Evolutionary conservation across 1,139 yeast genomes (phyloP).

Genomic region (Lodderomyces theae): DNA sequence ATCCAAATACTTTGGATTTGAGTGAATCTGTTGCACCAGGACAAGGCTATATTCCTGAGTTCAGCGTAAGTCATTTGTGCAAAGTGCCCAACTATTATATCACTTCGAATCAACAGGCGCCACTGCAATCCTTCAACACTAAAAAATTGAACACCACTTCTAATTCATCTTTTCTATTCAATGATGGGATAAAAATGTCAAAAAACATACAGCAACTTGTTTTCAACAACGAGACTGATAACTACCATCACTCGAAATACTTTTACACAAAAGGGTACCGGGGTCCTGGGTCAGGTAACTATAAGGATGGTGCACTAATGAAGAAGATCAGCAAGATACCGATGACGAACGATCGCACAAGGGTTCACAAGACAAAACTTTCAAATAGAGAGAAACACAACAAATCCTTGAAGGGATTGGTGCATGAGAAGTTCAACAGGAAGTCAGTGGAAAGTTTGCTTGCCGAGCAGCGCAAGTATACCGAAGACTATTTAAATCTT

Average conservation of each 20-base stretch:
- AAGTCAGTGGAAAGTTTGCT: constrained; percentile 31
- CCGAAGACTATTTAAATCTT: constrained; percentile 39
- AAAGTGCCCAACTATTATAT: constrained; percentile 45
- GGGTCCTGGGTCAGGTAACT: constrained; percentile 49
- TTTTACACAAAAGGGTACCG: constrained; percentile 41
- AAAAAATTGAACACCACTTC: constrained; percentile 21
- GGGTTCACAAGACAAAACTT: constrained; percentile 17
- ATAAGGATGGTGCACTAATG: constrained; percentile 45
- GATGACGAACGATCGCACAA: constrained; percentile 17
- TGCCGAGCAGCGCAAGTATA: constrained; percentile 28
- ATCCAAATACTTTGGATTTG: constrained; percentile 41
- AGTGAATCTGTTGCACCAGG: constrained; percentile 44
- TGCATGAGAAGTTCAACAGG: constrained; percentile 35
- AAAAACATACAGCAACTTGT: constrained; percentile 38
- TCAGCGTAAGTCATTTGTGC: constrained; percentile 40
- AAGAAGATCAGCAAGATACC: constrained; percentile 39
- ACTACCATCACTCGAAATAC: constrained; percentile 35
- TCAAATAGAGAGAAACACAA: constrained; percentile 21
- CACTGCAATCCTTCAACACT: constrained; percentile 16
- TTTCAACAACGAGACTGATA: constrained; percentile 36
- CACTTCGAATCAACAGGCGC: constrained; percentile 26
- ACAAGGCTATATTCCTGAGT: constrained; percentile 46
- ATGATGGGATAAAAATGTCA: constrained; percentile 24
- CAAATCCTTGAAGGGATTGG: constrained; percentile 37
- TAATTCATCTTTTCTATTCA: constrained; percentile 23